Percentiles rank a stretch among this genome's conserved stretches.
Conservation (phyloP, 306 rosid species). For the Cicer yamashitae region DNA sequence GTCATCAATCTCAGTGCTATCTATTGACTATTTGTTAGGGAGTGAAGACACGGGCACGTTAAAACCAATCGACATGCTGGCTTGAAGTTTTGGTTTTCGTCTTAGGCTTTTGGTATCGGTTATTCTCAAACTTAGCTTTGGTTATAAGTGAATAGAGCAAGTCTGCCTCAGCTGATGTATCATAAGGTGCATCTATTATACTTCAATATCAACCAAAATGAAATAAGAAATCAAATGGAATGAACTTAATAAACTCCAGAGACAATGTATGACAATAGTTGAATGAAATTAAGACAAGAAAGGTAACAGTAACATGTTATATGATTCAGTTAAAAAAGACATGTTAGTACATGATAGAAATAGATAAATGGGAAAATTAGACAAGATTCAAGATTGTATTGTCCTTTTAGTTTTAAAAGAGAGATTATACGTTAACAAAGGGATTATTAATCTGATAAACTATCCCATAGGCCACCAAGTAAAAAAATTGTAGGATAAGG, state of each 20-base stretch:
- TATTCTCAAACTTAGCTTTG: constrained; percentile 86
- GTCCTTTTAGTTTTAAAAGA: constrained; percentile 6
- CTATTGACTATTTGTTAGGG: constrained; percentile 1
- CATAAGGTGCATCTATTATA: constrained; percentile 63
- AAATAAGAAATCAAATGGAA: constrained; percentile 16
- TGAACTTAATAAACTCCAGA: constrained; percentile 17
- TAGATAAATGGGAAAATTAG: constrained; percentile 11
- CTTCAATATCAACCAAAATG: constrained; percentile 56
- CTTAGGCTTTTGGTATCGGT: constrained; percentile 78
- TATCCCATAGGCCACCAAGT: background rate
- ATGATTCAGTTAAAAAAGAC: background rate
- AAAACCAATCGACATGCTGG: constrained; percentile 81
- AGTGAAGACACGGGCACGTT: constrained; percentile 26
- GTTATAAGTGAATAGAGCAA: constrained; percentile 75
- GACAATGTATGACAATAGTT: background rate
- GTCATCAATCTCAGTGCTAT: constrained; percentile 21
- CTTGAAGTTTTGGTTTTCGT: constrained; percentile 75
- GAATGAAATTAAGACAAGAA: background rate
- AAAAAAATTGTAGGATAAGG: constrained; percentile 3
- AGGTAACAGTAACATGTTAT: background rate
- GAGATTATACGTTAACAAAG: background rate
- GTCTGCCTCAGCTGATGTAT: constrained; percentile 79
- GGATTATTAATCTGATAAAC: constrained; percentile 3
- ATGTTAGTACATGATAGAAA: background rate
- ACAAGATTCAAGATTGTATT: background rate